These are phyloP conservation scores for Colletotrichum spaethianum DNA, from an alignment of 2,329 filamentous ascomycete species.

Conservation along the genomic window DNA sequence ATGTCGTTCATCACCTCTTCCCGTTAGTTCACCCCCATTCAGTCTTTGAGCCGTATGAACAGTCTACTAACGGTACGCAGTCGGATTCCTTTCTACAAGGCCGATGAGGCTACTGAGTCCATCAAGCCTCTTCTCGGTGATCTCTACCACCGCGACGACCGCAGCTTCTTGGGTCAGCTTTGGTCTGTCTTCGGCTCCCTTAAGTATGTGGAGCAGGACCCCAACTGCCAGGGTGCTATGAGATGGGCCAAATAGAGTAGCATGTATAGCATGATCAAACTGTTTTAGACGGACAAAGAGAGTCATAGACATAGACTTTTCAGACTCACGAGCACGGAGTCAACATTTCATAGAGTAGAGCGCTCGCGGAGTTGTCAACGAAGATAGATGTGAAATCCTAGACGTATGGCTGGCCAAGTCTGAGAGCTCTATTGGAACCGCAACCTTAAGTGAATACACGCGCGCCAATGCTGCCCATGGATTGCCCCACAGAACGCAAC, in stretches of 20 bases:
- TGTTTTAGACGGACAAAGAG: slow-evolving; percentile 10
- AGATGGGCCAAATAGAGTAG: slow-evolving; percentile 49
- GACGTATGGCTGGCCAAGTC: slow-evolving; percentile 6
- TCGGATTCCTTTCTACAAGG: slow-evolving; percentile 72
- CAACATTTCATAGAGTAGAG: slow-evolving; percentile 8
- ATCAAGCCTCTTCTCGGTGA: slow-evolving; percentile 70
- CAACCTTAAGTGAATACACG: not conserved
- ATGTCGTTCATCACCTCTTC: slow-evolving; percentile 74
- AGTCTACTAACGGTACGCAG: slow-evolving; percentile 44
- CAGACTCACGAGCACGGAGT: slow-evolving; percentile 6
- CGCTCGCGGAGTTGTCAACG: not conserved
- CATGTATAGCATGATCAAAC: not conserved
- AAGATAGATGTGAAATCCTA: not conserved
- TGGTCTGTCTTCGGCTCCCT: slow-evolving; percentile 62
- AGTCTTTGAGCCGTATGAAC: not conserved
- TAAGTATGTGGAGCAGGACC: slow-evolving; percentile 62
- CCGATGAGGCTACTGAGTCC: slow-evolving; percentile 70
- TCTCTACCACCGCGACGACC: slow-evolving; percentile 63
- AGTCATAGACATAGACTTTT: slow-evolving; percentile 28
- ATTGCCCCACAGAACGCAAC: no score
- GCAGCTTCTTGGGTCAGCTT: slow-evolving; percentile 60
- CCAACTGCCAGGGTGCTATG: slow-evolving; percentile 52
- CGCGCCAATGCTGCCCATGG: not conserved
- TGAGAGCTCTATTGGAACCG: not conserved
- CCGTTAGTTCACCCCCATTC: slow-evolving; percentile 54